Base-by-base conservation (phyloP, 2,329 filamentous ascomycete genomes). In the Colletotrichum echinochloae region DNA sequence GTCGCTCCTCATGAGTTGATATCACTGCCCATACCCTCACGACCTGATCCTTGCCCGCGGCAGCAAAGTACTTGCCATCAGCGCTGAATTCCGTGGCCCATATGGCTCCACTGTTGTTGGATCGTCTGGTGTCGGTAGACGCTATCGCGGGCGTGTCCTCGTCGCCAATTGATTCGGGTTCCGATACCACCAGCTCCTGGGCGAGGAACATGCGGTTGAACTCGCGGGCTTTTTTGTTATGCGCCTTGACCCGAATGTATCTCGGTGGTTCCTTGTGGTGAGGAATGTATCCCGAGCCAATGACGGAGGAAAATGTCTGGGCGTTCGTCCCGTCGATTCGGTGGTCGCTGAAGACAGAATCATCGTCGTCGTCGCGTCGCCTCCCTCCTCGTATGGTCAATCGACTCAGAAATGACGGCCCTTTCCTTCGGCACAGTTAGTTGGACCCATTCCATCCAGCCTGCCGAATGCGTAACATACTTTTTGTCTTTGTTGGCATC, bases 61-160 rank as follows among this genome's bases (percentile, higher is more conserved):
- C 94, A 7, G 96, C 96, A 23, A 99, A 85, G 78, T 95, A 97
- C 76, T 87, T 93, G 6, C 96, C 96, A 82, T 98, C 95, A 71
- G 91, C 91, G 77, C 95, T 98, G 77, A 98, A 98, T 76, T 96
- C 93, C 73, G 94, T 89, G 0, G 95, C 91, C 96, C 96, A 99
- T 41, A 97, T 91, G 0, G 96, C 94, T 71, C 92, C 88, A 12
- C 75, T 76, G 1, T 77, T 74, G 6, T 72, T 72, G 11, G 72
- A 60, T 28, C 72, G 66, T 3, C 76, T 68, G 56, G 64, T 66
- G 44, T 74, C 79, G 3, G 76, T 76, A 18, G 79, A 74, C 8
- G 78, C 73, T 0, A 78, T 76, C 2, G 79, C 77, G n/a, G 83
- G 85, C 1, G 87, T 87, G n/a, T 39, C 30, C 33, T 57, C 65